Percentiles rank a stretch among this genome's conserved stretches.
These are phyloP conservation scores for Microcera coccophila DNA, from an alignment of 2,329 filamentous ascomycete genomes.

Conservation along the genomic window DNA sequence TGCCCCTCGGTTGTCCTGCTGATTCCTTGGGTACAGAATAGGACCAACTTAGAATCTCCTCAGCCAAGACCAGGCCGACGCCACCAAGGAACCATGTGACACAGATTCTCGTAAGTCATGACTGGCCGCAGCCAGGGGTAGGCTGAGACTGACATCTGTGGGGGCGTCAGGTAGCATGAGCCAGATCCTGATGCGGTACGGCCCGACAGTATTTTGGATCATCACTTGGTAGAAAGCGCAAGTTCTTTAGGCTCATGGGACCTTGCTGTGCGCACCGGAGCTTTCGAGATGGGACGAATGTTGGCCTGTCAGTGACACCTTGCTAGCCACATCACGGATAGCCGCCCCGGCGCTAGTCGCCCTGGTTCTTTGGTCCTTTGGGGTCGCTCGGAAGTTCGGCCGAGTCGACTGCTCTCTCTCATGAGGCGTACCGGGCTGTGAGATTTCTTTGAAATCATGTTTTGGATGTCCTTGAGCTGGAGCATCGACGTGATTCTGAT, in stretches of 20 bases:
- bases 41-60: constrained; percentile 18
- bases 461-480: too few species aligned
- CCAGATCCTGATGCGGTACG: constrained; percentile 24
- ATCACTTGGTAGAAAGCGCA: constrained; percentile 10
- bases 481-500: too few species aligned
- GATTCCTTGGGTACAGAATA: constrained; percentile 16
- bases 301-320: background rate
- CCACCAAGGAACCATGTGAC: constrained; percentile 14
- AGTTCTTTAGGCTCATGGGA: constrained; percentile 6
- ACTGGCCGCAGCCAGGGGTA: constrained; percentile 6
- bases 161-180: constrained; percentile 14
- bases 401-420: too few species aligned
- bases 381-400: too few species aligned
- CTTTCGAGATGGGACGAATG: constrained; percentile 1
- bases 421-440: too few species aligned
- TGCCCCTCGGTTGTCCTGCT: constrained; percentile 11
- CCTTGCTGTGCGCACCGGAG: constrained; percentile 3
- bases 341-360: too few species aligned
- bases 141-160: constrained; percentile 21
- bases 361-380: too few species aligned
- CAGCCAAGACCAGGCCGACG: constrained; percentile 7
- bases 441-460: too few species aligned
- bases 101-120: constrained; percentile 14
- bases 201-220: constrained; percentile 21
- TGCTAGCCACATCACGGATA: background rate